Conservation (phyloP, 192 early-diverging fungal genomes). For the Gamsiella multidivaricata region DNA sequence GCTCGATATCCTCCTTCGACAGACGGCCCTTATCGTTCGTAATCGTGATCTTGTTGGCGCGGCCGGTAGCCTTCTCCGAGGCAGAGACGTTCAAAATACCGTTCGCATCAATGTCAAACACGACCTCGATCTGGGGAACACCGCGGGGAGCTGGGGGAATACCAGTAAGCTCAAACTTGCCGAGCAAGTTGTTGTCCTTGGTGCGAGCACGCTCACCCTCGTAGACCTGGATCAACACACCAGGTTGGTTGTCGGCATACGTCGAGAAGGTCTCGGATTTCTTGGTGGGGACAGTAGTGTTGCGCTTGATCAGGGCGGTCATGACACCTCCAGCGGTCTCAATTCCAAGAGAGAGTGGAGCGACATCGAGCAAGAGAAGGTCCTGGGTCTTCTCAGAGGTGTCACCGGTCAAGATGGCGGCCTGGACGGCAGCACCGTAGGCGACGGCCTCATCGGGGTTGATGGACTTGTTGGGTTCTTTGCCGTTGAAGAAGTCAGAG, state of each 20-base stretch:
- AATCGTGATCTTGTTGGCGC: constrained; percentile 95
- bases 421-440: constrained; percentile 99
- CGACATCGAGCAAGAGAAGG: constrained; percentile 91
- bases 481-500: constrained; percentile 97
- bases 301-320: constrained; percentile 93
- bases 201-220: constrained; percentile 95
- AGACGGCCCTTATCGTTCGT: constrained; percentile 98
- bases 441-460: constrained; percentile 99
- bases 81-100: constrained; percentile 94
- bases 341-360: constrained; percentile 94
- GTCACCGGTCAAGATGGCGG: constrained; percentile 95
- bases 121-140: constrained; percentile 94
- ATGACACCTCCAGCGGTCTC: constrained; percentile 97
- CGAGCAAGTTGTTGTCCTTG: constrained; percentile 96
- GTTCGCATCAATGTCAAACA: constrained; percentile 96
- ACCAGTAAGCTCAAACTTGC: constrained; percentile 96
- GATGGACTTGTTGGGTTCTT: constrained; percentile 99
- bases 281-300: constrained; percentile 94
- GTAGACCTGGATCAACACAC: constrained; percentile 92
- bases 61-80: constrained; percentile 89
- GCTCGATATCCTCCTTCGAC: constrained; percentile 97
- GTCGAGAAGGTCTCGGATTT: constrained; percentile 97
- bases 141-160: constrained; percentile 97
- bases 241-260: constrained; percentile 94
- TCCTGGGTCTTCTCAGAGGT: constrained; percentile 92